Base-by-base conservation (phyloP, 1,284 basidiomycete species). In the Cystobasidium sp. region DNA sequence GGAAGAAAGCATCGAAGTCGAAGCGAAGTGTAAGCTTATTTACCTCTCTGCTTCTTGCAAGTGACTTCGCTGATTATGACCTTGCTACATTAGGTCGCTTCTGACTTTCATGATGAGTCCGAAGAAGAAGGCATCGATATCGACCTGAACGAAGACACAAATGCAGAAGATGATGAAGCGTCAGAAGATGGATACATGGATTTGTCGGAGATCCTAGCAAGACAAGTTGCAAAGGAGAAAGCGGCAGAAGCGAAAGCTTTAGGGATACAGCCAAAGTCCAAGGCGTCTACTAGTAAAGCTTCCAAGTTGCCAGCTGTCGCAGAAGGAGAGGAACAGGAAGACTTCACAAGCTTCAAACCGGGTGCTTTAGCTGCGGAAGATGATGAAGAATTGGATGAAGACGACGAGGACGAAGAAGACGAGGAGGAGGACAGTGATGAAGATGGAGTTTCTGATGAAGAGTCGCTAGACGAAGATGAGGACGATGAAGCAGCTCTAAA, bases 201-300 rank as follows among this genome's bases (percentile, higher is more conserved):
- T 44, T 84, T 86, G 5, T 88, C 88, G 0, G 87, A 90, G 51
- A 85, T 85, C 24, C 88, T 89, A 62, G 88, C 83, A 24, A 56
- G 55, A 31, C 51, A 67, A 43, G 39, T 56, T 12, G 20, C 41
- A n/a, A 66, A 53, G 47, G 64, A 66, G n/a, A 66, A 52, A 39
- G 53, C 52, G 18, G 53, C 67, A 43, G 67, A 75, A 20, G 49
- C 59, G 22, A 58, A 51, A 65, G 55, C 37, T 16, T 31, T 52
- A 20, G 64, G 49, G 10, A 66, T 52, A 31, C 14, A 6, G 6
- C 9, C 47, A 41, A 62, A 47, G 41, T 41, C 39, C 14, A 53
- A 18, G 31, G 44, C 47, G 16, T 61, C 63, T 20, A 41, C 43
- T 9, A 24, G 14, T 18, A 69, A 62, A 41, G n/a, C 51, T 37